Conservation (phyloP, 2,329 filamentous ascomycete genomes). For the Alternaria sp. region DNA sequence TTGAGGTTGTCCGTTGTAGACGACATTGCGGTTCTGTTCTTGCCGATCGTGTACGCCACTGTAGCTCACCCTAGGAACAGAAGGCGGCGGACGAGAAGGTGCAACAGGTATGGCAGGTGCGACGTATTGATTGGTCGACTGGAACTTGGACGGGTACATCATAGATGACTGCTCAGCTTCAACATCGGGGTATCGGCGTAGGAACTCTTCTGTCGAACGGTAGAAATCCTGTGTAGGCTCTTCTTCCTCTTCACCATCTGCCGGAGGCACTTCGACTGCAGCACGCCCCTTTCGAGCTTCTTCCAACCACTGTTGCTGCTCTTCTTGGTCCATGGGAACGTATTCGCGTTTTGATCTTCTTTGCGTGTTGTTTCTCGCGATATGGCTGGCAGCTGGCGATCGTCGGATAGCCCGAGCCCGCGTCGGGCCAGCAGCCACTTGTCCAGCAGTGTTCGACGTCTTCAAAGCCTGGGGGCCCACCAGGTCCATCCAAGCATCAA, state of each 20-base stretch:
- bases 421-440: slow-evolving; percentile 54
- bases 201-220: slow-evolving; percentile 80
- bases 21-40: slow-evolving; percentile 43
- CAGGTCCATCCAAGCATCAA: slow-evolving; percentile 87
- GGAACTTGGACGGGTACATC: slow-evolving; percentile 52
- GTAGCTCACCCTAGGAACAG: slow-evolving; percentile 70
- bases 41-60: slow-evolving; percentile 75
- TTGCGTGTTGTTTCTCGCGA: slow-evolving; percentile 61
- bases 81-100: slow-evolving; percentile 65
- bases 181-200: slow-evolving; percentile 78
- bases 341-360: slow-evolving; percentile 65
- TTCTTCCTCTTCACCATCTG: slow-evolving; percentile 39
- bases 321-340: slow-evolving; percentile 78
- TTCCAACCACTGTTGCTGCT: slow-evolving; percentile 81
- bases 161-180: slow-evolving; percentile 62
- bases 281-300: slow-evolving; percentile 72
- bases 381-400: slow-evolving; percentile 59
- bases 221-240: slow-evolving; percentile 53
- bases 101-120: slow-evolving; percentile 62
- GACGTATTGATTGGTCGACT: slow-evolving; percentile 55
- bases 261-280: slow-evolving; percentile 42
- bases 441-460: slow-evolving; percentile 61
- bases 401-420: slow-evolving; percentile 59
- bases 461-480: slow-evolving; percentile 72
- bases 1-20: slow-evolving; percentile 55